phyloP scores from a whole-genome alignment of 495 filamentous ascomycete species.

The Lophiotrema nucula region DNA sequence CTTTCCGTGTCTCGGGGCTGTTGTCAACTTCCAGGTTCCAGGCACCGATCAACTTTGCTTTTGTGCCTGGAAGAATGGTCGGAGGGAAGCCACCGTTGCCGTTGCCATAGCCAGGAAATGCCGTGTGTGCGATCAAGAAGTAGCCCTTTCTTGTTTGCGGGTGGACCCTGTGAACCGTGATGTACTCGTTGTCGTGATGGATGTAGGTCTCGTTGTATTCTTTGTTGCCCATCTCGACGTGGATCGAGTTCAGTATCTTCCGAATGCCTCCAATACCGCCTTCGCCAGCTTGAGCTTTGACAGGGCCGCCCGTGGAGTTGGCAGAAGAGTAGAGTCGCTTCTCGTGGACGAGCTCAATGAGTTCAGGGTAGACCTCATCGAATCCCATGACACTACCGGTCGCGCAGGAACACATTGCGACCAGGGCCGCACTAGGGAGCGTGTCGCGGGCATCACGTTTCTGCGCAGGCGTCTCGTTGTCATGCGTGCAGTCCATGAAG shows the following conservation, averaged over 20 bases:
- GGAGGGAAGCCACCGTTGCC: conserved; percentile 73
- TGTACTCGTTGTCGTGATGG: conserved; percentile 91
- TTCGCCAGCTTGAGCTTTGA: conserved; percentile 61
- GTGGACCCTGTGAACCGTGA: conserved; percentile 94
- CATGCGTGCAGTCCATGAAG: conserved; percentile 99
- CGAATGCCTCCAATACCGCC: conserved; percentile 86
- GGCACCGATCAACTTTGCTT: conserved; percentile 75
- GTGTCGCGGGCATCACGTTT: conserved; percentile 94
- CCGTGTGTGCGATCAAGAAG: conserved; percentile 92
- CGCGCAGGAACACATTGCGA: conserved; percentile 91
- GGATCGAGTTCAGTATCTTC: conserved; percentile 86
- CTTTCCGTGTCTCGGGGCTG: conserved; percentile 60
- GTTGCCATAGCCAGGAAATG: conserved; percentile 83
- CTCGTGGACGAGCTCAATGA: conserved; percentile 88
- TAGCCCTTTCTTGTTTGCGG: conserved; percentile 86
- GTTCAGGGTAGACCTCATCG: conserved; percentile 90
- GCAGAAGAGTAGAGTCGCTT: conserved; percentile 74
- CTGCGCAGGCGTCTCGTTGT: conserved; percentile 95
- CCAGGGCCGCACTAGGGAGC: conserved; percentile 90
- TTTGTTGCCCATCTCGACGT: conserved; percentile 89
- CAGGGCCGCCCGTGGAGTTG: conserved; percentile 58
- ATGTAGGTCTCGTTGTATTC: conserved; percentile 94
- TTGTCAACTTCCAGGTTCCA: conserved; percentile 86
- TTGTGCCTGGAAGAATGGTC: conserved; percentile 70
- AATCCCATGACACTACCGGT: conserved; percentile 98